A percentile compares a stretch with the other conserved stretches of the same genome.
phyloP scores from a whole-genome alignment of 805 yeast species.

The Wickerhamomyces chaumierensis region DNA sequence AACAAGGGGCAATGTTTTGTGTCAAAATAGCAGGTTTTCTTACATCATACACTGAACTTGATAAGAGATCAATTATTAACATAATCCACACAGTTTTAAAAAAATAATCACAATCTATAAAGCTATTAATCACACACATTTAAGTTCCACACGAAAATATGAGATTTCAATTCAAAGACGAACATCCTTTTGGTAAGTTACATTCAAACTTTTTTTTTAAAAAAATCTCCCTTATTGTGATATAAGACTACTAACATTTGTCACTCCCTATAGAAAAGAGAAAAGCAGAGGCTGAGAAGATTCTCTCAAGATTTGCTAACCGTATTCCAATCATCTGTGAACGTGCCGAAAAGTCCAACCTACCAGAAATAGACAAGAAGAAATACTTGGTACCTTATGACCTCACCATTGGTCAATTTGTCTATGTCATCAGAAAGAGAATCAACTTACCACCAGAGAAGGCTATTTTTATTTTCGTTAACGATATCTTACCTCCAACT shows the following conservation, averaged over 20 bases:
- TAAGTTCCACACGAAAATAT: constrained; percentile 22
- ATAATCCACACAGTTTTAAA: not conserved
- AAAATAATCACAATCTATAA: not conserved
- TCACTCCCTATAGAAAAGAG: constrained; percentile 58
- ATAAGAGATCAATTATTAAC: no score
- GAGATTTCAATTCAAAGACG: constrained; percentile 93
- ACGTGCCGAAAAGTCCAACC: constrained; percentile 91
- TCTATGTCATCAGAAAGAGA: constrained; percentile 92
- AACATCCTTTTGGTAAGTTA: constrained; percentile 80
- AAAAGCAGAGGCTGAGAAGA: constrained; percentile 88
- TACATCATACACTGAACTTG: no score
- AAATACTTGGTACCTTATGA: constrained; percentile 95
- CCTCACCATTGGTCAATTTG: constrained; percentile 95
- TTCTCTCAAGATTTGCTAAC: constrained; percentile 78
- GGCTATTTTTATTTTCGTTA: constrained; percentile 95
- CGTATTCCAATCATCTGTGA: constrained; percentile 96
- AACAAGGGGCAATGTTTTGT: not conserved
- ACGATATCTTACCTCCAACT: constrained; percentile 95
- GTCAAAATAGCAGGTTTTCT: no score
- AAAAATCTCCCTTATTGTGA: no score
- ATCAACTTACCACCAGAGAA: constrained; percentile 93
- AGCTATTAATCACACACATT: constrained; percentile 2
- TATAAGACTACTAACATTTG: not conserved
- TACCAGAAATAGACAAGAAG: constrained; percentile 93
- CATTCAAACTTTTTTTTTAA: not conserved